phyloP scores from a whole-genome alignment of 495 filamentous ascomycete species.

The Lasiosphaeria miniovina region DNA sequence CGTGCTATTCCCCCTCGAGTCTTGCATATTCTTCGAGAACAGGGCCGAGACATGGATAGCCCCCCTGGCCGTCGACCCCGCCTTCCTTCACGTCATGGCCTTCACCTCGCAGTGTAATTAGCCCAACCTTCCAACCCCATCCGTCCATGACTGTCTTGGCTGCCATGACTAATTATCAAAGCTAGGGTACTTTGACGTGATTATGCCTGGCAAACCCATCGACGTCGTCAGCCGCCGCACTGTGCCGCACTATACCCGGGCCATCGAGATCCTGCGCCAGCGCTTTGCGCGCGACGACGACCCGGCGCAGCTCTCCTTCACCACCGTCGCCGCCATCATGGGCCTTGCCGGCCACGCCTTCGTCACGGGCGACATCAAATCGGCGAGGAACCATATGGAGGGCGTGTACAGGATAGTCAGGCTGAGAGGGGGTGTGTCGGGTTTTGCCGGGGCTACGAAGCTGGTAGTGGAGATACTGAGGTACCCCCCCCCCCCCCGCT shows the following conservation, averaged over 20 bases:
- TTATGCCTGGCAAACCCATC: not conserved
- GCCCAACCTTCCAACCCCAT: no score
- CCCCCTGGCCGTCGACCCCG: slow-evolving; percentile 32
- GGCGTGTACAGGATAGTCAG: slow-evolving; percentile 5
- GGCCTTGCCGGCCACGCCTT: slow-evolving; percentile 1
- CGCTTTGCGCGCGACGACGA: slow-evolving; percentile 19
- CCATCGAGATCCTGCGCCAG: slow-evolving; percentile 36
- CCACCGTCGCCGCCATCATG: slow-evolving; percentile 9
- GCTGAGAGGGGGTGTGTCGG: slow-evolving; percentile 2
- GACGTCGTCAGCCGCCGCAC: slow-evolving; percentile 1
- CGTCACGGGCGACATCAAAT: slow-evolving; percentile 4
- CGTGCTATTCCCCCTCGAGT: slow-evolving; percentile 37
- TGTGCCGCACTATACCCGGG: slow-evolving; percentile 29
- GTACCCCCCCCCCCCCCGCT: not conserved
- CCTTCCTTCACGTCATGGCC: slow-evolving; percentile 40
- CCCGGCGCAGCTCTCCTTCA: slow-evolving; percentile 2
- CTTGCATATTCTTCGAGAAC: slow-evolving; percentile 35
- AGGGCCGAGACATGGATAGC: slow-evolving; percentile 31
- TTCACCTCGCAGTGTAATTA: slow-evolving; percentile 26
- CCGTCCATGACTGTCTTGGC: no score
- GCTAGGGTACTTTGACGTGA: slow-evolving; percentile 26
- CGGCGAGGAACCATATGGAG: slow-evolving; percentile 6
- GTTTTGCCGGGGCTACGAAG: not conserved
- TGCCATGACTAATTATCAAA: no score
- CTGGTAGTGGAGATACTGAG: slow-evolving; percentile 8